These are phyloP conservation scores for Trypanosoma congolense DNA, from an alignment of 208 protist genomes.

Conservation along the genomic window DNA sequence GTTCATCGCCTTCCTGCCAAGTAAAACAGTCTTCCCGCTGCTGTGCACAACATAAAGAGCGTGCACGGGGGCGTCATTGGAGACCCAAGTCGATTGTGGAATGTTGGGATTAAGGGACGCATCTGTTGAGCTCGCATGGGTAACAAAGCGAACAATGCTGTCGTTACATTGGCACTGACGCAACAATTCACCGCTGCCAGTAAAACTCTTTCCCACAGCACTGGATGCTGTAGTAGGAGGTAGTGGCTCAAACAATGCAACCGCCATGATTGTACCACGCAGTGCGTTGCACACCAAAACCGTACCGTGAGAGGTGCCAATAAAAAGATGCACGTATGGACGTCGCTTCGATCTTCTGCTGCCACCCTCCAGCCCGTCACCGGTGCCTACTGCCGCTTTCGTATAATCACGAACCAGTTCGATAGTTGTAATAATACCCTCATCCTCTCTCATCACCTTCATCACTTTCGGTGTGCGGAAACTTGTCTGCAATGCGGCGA, in stretches of 20 bases:
- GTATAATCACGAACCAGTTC: conserved; percentile 41
- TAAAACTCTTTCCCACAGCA: background rate
- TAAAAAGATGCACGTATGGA: conserved; percentile 74
- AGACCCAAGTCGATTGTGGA: background rate
- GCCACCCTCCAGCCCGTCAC: background rate
- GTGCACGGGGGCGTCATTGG: conserved; percentile 1
- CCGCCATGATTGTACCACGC: conserved; percentile 60
- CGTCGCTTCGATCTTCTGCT: conserved; percentile 12
- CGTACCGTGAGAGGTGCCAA: conserved; percentile 78
- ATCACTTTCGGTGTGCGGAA: conserved; percentile 55
- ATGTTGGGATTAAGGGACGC: conserved; percentile 18
- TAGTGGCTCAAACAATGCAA: conserved; percentile 62
- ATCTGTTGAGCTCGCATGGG: conserved; percentile 19
- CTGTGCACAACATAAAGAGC: conserved; percentile 62
- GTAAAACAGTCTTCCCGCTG: conserved; percentile 54
- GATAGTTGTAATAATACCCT: conserved; percentile 60
- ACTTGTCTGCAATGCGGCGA: conserved; percentile 20
- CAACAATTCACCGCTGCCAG: background rate
- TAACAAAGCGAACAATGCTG: conserved; percentile 51
- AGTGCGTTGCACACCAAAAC: conserved; percentile 78
- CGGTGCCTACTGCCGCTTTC: background rate
- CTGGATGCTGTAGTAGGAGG: background rate
- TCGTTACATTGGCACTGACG: conserved; percentile 19
- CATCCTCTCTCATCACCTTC: conserved; percentile 53
- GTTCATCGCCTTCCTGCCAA: conserved; percentile 48